phyloP scores from a whole-genome alignment of 2,329 filamentous ascomycete genomes.

The Diaporthe eres region DNA sequence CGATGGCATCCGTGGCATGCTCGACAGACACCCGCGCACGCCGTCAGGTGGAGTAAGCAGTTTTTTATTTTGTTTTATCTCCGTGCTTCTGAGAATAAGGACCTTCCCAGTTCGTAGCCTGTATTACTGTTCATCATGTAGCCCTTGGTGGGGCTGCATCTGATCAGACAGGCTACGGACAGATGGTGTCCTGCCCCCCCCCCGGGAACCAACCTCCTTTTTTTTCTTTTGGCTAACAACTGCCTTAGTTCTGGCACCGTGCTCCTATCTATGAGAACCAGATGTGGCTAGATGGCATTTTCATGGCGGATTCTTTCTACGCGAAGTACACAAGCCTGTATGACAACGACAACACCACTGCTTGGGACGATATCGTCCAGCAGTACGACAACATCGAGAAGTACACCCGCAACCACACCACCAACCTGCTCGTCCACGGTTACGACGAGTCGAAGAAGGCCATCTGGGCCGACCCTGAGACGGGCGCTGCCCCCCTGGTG shows the following conservation, averaged over 20 bases:
- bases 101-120: not conserved
- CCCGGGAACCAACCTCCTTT: not conserved
- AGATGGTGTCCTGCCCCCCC: not conserved
- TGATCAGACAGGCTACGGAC: not conserved
- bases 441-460: slow-evolving; percentile 65
- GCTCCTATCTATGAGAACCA: slow-evolving; percentile 56
- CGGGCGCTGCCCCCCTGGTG: slow-evolving; percentile 65
- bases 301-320: slow-evolving; percentile 55
- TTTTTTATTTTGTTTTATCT: not conserved
- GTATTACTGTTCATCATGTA: too few relatives aligned
- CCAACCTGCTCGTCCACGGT: slow-evolving; percentile 65
- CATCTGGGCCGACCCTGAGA: slow-evolving; percentile 64
- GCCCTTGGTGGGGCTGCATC: not conserved
- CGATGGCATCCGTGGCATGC: slow-evolving; percentile 52
- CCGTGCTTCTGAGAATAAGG: too few relatives aligned
- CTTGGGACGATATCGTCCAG: slow-evolving; percentile 44
- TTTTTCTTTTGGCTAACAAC: not conserved
- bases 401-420: slow-evolving; percentile 56
- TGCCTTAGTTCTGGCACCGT: slow-evolving; percentile 56
- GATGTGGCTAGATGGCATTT: slow-evolving; percentile 61
- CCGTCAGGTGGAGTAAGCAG: slow-evolving; percentile 50
- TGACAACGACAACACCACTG: slow-evolving; percentile 46
- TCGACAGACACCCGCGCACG: slow-evolving; percentile 57
- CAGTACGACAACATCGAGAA: slow-evolving; percentile 36
- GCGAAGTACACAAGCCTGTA: slow-evolving; percentile 47